These are phyloP conservation scores for Tetraselmis chui DNA, from an alignment of 139 green algal genomes.

Conservation along the genomic window DNA sequence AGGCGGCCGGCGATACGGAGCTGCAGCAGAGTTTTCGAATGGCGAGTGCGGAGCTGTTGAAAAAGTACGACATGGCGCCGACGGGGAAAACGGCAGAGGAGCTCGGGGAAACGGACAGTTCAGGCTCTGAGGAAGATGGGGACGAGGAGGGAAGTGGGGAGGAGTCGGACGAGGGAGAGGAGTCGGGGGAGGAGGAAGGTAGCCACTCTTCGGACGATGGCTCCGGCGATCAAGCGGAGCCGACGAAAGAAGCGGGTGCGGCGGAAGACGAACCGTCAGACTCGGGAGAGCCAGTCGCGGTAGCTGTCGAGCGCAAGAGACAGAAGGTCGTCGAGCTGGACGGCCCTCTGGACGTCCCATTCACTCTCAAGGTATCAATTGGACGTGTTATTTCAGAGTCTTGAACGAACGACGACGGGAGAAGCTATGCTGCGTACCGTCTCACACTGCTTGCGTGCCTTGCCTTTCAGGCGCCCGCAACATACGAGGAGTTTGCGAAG, in stretches of 20 bases:
- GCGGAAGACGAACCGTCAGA: slow-evolving; percentile 23
- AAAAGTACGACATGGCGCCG: slow-evolving; percentile 23
- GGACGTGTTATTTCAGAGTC: too few species aligned
- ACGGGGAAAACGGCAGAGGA: slow-evolving; percentile 20
- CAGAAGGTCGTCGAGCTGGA: neutral
- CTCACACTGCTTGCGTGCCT: too few species aligned
- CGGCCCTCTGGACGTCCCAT: slow-evolving; percentile 57
- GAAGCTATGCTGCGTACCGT: too few species aligned
- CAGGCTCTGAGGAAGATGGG: slow-evolving; percentile 12
- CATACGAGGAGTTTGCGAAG: slow-evolving; percentile 55
- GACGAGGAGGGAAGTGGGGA: slow-evolving; percentile 25
- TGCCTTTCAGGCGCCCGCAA: slow-evolving; percentile 37
- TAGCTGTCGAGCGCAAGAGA: neutral
- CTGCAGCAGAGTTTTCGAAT: slow-evolving; percentile 51
- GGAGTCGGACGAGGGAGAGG: slow-evolving; percentile 9
- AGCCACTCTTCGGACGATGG: too few species aligned
- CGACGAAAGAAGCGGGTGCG: slow-evolving; percentile 7
- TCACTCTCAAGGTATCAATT: slow-evolving; percentile 65
- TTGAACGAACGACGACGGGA: too few species aligned
- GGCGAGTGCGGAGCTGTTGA: slow-evolving; percentile 31
- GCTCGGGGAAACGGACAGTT: neutral
- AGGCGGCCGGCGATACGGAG: slow-evolving; percentile 60
- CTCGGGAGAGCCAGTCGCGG: neutral
- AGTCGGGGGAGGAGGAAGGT: slow-evolving; percentile 15
- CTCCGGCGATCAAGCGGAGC: slow-evolving; percentile 4